Evolutionary conservation across 139 green algal species (phyloP), one percentile per base, ranked within the genome.

Genomic region (Yamagishiella unicocca): DNA sequence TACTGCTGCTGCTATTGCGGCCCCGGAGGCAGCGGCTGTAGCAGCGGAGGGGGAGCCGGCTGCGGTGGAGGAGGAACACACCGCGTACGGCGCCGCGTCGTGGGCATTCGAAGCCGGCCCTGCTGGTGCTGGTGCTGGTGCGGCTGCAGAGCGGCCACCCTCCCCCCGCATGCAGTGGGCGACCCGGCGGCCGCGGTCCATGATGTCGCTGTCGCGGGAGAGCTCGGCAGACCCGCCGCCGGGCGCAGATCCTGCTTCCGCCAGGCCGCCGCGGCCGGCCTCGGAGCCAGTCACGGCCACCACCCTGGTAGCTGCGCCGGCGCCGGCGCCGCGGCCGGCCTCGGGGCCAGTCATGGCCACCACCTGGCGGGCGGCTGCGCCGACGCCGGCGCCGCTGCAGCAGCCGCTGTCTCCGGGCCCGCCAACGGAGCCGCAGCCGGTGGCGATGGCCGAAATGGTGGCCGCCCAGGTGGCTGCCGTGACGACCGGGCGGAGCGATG

Each of bases 81-180:
- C n/a, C n/a, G n/a, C n/a, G n/a, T n/a, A n/a, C n/a, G n/a, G n/a
- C n/a, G n/a, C n/a, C n/a, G n/a, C n/a, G n/a, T n/a, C n/a, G n/a
- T n/a, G n/a, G n/a, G n/a, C n/a, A n/a, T n/a, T n/a, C n/a, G n/a
- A n/a, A n/a, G n/a, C n/a, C n/a, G n/a, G n/a, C n/a, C n/a, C n/a
- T n/a, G n/a, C n/a, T n/a, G n/a, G n/a, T n/a, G n/a, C n/a, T n/a
- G n/a, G n/a, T n/a, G n/a, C n/a, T n/a, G n/a, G n/a, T n/a, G 35
- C 67, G 4, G 6, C 54, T 25, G 31, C 37, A 19, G 70, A 12
- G 27, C 37, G 38, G 70, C 70, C 42, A 40, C 27, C 70, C 38
- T 78, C 70, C 14, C 70, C 70, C 29, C 40, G 17, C 29, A 25
- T 78, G 37, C 70, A 58, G 40, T 78, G 70, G 70, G 70, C 70